Evolutionary conservation across 2,329 filamentous ascomycete genomes (phyloP).

Genomic region (Fusarium fujikuroi): DNA sequence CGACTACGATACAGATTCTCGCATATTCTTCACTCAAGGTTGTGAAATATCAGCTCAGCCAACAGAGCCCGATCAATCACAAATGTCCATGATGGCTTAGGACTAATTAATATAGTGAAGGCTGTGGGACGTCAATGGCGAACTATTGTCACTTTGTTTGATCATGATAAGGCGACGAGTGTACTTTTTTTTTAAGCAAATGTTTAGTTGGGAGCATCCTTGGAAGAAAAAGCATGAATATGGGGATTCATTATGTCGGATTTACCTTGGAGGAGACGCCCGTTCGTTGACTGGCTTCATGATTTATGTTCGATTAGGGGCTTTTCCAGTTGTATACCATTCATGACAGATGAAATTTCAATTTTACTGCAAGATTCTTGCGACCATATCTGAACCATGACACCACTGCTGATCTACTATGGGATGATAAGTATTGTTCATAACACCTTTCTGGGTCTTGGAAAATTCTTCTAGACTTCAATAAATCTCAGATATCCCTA

Average conservation of each 20-base stretch:
- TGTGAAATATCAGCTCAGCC: slow-evolving; percentile 64
- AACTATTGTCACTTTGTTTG: not conserved
- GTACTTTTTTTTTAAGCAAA: slow-evolving; percentile 7
- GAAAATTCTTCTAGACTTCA: not conserved
- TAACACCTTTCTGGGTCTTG: not conserved
- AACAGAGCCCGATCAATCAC: slow-evolving; percentile 39
- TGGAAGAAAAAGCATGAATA: slow-evolving; percentile 6
- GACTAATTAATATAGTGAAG: not conserved
- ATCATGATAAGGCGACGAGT: not conserved
- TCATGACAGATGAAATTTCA: slow-evolving; percentile 28
- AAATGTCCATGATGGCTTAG: slow-evolving; percentile 37
- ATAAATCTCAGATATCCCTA: not conserved
- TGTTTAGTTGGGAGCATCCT: not conserved
- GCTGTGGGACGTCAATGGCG: not conserved
- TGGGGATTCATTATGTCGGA: not conserved
- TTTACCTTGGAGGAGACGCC: slow-evolving; percentile 10
- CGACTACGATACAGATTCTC: slow-evolving; percentile 74
- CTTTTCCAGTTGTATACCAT: slow-evolving; percentile 39
- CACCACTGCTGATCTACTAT: not conserved
- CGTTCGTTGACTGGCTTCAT: slow-evolving; percentile 29
- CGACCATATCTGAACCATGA: not conserved
- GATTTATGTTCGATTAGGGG: slow-evolving; percentile 37
- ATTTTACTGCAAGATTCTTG: slow-evolving; percentile 10
- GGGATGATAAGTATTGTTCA: not conserved
- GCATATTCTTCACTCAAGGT: slow-evolving; percentile 93